Evolutionary conservation across 2,329 filamentous ascomycete genomes (phyloP).

Genomic region (Trichophyton simii): DNA sequence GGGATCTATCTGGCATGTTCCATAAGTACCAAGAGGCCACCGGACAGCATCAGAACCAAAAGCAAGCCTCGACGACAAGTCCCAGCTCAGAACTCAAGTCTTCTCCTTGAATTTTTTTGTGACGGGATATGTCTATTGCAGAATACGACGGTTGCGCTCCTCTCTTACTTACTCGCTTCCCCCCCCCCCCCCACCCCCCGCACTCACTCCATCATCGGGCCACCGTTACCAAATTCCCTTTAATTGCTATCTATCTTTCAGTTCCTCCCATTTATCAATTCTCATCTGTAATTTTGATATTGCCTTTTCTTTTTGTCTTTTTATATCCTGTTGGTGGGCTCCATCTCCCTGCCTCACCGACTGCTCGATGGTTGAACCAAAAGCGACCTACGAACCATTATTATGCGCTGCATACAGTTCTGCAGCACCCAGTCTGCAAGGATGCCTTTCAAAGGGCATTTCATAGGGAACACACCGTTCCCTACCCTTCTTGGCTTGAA

Average conservation of each 20-base stretch:
- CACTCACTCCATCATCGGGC: not conserved
- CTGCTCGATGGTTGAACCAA: not conserved
- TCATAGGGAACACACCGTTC: not conserved
- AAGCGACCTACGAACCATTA: not conserved
- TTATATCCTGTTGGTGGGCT: not conserved
- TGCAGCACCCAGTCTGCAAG: not conserved
- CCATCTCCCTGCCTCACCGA: not conserved
- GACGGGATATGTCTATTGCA: too few relatives aligned
- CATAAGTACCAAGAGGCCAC: constrained; percentile 28
- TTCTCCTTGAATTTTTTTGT: not conserved
- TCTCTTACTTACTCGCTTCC: too few relatives aligned
- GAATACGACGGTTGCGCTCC: too few relatives aligned
- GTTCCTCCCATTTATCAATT: not conserved
- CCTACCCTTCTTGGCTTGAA: not conserved
- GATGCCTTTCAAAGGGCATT: too few relatives aligned
- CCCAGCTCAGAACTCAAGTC: not conserved
- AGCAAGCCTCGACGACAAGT: not conserved
- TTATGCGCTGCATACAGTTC: not conserved
- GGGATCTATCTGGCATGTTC: constrained; percentile 30
- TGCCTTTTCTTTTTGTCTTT: not conserved
- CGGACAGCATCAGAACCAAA: not conserved
- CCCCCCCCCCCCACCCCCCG: not conserved
- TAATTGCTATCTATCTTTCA: not conserved
- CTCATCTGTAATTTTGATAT: not conserved
- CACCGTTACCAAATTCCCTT: not conserved